Base-by-base conservation (phyloP, 768 basidiomycete species). In the Pholiota microspora region DNA sequence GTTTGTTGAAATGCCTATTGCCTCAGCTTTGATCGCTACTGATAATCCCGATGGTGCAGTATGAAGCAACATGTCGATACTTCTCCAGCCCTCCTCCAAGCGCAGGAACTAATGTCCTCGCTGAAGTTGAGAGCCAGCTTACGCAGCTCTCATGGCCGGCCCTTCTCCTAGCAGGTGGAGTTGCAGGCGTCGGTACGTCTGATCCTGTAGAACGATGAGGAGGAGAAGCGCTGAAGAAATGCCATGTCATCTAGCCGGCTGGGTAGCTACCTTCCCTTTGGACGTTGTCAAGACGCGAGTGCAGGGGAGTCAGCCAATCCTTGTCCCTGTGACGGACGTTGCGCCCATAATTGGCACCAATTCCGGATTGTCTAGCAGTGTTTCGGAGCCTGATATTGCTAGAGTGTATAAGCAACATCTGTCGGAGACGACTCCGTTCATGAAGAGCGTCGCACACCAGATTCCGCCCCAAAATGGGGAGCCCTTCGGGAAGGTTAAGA, bases 251-350 rank as follows among this genome's bases (percentile, higher is more conserved):
- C 16, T 45, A 79, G 79, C 79, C 7, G 89, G 89, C 7, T 95
- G 92, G 92, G 32, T 85, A 0, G 76, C 74, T 2, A 95, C 93
- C 0, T 97, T 96, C 67, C 92, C 92, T 2, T 75, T 94, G 52
- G 94, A 97, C 64, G 88, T 94, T 2, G 78, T 95, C 57, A 96
- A 97, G 73, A 95, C 94, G 12, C 83, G 93, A 4, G 82, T 94
- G 61, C 94, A 97, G 68, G 82, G 82, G 25, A 75, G 67, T 32
- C 64, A 70, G 31, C 60, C 63, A 3, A 49, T 65, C 10, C 28
- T 42, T 34, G 38, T 58, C 29, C 49, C 58, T 9, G 52, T 44
- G 3, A 23, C 35, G 8, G 28, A 50, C 16, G 16, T n/a, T 10
- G 8, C 18, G n/a, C 40, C 12, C 40, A n/a, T n/a, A n/a, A n/a